Percentiles rank a stretch among this genome's conserved stretches.
These are phyloP conservation scores for Madurella mycetomatis DNA, from an alignment of 2,329 filamentous ascomycete species.

Conservation along the genomic window DNA sequence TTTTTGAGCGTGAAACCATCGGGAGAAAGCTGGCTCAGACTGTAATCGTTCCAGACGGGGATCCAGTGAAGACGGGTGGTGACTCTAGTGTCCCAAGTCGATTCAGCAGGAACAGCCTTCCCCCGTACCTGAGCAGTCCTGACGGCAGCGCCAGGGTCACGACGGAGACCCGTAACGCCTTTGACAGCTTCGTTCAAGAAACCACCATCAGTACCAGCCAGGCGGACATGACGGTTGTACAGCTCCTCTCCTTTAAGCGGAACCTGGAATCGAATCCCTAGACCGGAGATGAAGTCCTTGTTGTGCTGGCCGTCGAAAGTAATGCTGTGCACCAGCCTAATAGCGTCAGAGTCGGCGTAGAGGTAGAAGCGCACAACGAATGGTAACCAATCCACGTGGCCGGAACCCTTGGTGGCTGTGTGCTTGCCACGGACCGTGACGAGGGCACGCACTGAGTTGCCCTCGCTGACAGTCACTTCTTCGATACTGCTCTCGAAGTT, in stretches of 20 bases:
- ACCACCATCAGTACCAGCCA: conserved; percentile 52
- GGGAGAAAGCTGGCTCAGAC: conserved; percentile 51
- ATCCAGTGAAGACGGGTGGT: conserved; percentile 50
- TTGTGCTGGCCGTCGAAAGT: conserved; percentile 48
- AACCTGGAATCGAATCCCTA: conserved; percentile 53
- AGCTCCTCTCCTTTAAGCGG: conserved; percentile 48
- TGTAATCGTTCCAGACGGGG: conserved; percentile 55
- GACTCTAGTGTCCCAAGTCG: conserved; percentile 45
- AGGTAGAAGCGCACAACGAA: conserved; percentile 55
- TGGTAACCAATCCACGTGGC: conserved; percentile 47
- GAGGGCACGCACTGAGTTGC: conserved; percentile 40
- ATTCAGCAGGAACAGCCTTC: conserved; percentile 37
- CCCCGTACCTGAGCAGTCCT: conserved; percentile 49
- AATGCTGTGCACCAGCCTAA: conserved; percentile 53
- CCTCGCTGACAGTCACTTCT: conserved; percentile 45
- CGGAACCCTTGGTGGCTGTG: conserved; percentile 27
- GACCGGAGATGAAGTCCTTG: conserved; percentile 48
- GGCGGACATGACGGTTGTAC: conserved; percentile 55
- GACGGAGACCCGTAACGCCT: conserved; percentile 54
- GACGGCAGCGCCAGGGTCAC: conserved; percentile 48
- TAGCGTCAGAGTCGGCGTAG: conserved; percentile 52
- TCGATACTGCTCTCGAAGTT: conserved; percentile 48
- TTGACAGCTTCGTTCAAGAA: conserved; percentile 55
- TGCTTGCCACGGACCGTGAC: conserved; percentile 43
- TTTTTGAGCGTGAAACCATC: conserved; percentile 60